Evolutionary conservation across 2,329 filamentous ascomycete species (phyloP).

Genomic region (Xylariales sp.): DNA sequence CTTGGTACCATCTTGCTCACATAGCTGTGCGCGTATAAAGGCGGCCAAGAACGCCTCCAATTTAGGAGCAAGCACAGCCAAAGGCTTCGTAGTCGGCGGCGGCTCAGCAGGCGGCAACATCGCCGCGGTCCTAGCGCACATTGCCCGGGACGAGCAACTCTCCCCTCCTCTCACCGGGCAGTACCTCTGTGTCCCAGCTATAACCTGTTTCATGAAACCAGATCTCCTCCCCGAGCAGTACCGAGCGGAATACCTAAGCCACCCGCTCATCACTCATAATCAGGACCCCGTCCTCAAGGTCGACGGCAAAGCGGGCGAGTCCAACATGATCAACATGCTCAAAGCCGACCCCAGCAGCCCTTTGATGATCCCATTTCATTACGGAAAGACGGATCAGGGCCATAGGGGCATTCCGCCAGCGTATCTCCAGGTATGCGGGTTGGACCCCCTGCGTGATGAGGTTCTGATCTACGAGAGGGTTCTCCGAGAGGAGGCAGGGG

Average conservation of each 20-base stretch:
- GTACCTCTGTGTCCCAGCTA: conserved; percentile 37
- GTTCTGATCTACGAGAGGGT: conserved; percentile 46
- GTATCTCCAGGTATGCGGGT: conserved; percentile 46
- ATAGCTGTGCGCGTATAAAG: neutral
- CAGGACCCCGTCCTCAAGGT: conserved; percentile 17
- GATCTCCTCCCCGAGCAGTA: conserved; percentile 18
- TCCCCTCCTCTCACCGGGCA: conserved; percentile 40
- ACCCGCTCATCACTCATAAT: conserved; percentile 18
- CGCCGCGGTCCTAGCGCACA: conserved; percentile 31
- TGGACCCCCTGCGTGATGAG: conserved; percentile 49
- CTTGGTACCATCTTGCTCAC: neutral
- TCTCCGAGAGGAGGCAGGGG: conserved; percentile 35
- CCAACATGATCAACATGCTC: conserved; percentile 4
- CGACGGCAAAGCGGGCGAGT: neutral
- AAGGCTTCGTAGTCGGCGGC: conserved; percentile 62
- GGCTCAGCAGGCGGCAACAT: conserved; percentile 41
- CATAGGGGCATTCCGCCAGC: conserved; percentile 35
- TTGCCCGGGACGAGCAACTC: conserved; percentile 34
- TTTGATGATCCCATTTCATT: conserved; percentile 17
- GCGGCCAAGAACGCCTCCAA: conserved; percentile 31
- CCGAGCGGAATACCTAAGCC: conserved; percentile 21
- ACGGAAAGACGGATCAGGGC: conserved; percentile 12
- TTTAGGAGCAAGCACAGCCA: conserved; percentile 39
- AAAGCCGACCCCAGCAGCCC: conserved; percentile 12
- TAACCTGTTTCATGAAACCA: conserved; percentile 19